Evolutionary conservation across 768 basidiomycete genomes (phyloP).

Genomic region (Kwoniella bestiolae): DNA sequence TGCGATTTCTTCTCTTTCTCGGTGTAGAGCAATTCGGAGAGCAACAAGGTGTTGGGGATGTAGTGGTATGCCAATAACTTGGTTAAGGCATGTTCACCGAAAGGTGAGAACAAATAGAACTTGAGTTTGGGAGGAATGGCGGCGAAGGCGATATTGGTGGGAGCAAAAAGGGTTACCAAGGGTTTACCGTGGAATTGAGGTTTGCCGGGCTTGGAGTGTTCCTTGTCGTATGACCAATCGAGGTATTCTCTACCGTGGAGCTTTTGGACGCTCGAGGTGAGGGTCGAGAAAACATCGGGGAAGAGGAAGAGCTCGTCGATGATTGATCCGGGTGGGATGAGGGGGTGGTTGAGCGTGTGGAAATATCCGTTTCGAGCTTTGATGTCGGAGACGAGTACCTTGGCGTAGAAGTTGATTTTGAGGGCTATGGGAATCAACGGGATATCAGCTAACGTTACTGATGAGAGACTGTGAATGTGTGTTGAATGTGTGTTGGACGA

Average conservation of each 20-base stretch:
- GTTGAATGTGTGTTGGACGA: too few species aligned
- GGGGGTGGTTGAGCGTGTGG: conserved; percentile 65
- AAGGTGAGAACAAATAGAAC: conserved; percentile 67
- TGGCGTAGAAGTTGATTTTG: conserved; percentile 64
- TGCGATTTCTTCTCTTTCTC: conserved; percentile 27
- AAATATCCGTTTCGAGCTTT: conserved; percentile 64
- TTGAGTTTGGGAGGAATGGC: conserved; percentile 63
- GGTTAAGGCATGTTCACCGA: conserved; percentile 62
- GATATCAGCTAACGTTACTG: background rate
- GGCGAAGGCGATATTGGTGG: conserved; percentile 56
- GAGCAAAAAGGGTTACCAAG: conserved; percentile 56
- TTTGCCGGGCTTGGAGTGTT: conserved; percentile 42
- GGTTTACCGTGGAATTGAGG: conserved; percentile 49
- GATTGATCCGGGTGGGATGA: conserved; percentile 59
- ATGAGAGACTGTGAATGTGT: too few species aligned
- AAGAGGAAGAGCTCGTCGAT: conserved; percentile 57
- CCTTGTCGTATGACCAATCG: conserved; percentile 48
- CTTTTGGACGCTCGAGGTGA: conserved; percentile 67
- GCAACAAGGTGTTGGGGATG: conserved; percentile 64
- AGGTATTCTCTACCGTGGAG: conserved; percentile 61
- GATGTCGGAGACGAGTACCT: conserved; percentile 58
- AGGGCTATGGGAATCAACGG: conserved; percentile 36
- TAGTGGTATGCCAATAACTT: conserved; percentile 68
- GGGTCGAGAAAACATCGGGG: conserved; percentile 58
- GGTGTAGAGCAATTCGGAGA: conserved; percentile 55